Conservation (phyloP, 176 grass and related monocot species). For the Raddia guianensis region DNA sequence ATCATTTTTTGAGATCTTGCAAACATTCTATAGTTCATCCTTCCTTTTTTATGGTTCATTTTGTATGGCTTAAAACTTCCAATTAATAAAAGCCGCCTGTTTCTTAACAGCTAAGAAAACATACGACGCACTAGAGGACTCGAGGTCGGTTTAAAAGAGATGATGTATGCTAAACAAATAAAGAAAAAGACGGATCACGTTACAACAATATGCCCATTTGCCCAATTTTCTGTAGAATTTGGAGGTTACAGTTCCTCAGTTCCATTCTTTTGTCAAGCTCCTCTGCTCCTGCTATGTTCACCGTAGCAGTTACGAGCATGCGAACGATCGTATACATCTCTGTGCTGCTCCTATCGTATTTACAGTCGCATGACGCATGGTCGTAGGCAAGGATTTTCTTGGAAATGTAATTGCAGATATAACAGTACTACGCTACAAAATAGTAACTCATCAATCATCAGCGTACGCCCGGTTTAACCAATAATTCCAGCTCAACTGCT, state of each 20-base stretch:
- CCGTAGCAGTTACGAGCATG: neutral
- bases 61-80: neutral
- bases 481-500: conserved; percentile 20
- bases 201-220: neutral
- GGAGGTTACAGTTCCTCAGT: too few relatives aligned
- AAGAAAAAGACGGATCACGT: neutral
- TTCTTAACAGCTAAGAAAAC: conserved; percentile 33
- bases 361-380: neutral
- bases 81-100: neutral
- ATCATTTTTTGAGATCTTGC: neutral
- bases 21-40: neutral
- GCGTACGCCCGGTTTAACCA: neutral
- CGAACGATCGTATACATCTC: neutral
- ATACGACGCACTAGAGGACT: neutral
- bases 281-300: too few relatives aligned
- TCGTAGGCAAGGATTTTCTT: neutral
- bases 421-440: neutral
- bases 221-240: neutral
- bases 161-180: neutral
- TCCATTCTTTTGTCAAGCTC: neutral
- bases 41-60: neutral
- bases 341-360: neutral
- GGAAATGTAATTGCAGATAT: neutral
- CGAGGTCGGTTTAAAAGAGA: neutral
- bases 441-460: neutral